Conservation (phyloP, 306 rosid species). For the Vicia faba region DNA sequence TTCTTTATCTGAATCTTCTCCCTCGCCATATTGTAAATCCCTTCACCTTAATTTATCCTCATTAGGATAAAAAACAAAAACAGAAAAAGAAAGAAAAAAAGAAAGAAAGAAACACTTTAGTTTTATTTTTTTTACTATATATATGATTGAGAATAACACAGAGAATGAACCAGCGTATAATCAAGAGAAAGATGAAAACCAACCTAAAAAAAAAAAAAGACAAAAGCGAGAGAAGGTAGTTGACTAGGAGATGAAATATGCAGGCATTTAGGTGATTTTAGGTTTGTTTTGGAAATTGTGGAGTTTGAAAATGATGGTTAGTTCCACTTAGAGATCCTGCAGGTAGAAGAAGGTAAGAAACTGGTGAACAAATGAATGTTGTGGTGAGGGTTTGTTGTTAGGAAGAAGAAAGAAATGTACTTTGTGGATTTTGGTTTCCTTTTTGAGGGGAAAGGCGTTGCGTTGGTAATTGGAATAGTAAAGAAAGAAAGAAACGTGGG, state of each 20-base stretch:
- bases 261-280: constrained; percentile 53
- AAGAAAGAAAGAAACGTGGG: constrained; percentile 12
- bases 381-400: not conserved
- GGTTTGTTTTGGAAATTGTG: constrained; percentile 38
- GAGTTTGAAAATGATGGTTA: not conserved
- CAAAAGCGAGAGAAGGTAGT: constrained; percentile 20
- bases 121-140: not conserved
- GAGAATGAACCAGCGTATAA: constrained; percentile 43
- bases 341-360: not conserved
- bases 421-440: constrained; percentile 44
- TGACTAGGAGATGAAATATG: constrained; percentile 37
- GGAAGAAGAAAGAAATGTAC: constrained; percentile 21
- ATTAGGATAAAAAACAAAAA: not conserved
- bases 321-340: constrained; percentile 40
- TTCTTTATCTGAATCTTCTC: constrained; percentile 97
- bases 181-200: constrained; percentile 24
- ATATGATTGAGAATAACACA: constrained; percentile 1
- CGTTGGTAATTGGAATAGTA: constrained; percentile 9
- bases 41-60: constrained; percentile 32
- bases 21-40: constrained; percentile 60
- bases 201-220: constrained; percentile 40
- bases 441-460: constrained; percentile 31
- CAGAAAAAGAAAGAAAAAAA: not conserved
- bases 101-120: constrained; percentile 15
- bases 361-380: not conserved